Evolutionary conservation across 2,329 filamentous ascomycete species (phyloP), one percentile per base, ranked within the genome.

Genomic region (Epicoccum sorghinum): DNA sequence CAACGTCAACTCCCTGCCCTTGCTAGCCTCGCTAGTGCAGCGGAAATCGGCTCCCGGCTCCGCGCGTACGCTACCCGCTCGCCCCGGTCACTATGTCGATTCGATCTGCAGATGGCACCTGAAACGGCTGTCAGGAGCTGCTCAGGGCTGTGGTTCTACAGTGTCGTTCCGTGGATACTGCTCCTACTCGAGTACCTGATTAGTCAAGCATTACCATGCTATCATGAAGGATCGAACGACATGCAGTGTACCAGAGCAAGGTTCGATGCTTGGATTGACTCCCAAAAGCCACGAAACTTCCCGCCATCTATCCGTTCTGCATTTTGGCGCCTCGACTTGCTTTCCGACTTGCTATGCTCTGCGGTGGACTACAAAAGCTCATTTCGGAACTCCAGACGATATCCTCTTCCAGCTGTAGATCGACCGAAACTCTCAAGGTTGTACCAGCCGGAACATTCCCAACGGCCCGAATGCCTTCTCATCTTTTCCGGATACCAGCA

Each of bases 21-120:
- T 49, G 52, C 42, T 50, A 55, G 41, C 18, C 36, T 36, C 37
- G 30, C 41, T 55, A 50, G 52, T 32, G 46, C 29, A 22, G n/a
- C 46, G 52, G 52, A 14, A 40, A 27, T 18, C 36, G 23, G 14
- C 7, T 27, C 40, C 49, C 52, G 45, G 24, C 30, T 49, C 52
- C 52, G 52, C 52, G 36, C 41, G 12, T n/a, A 45, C 14, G 22
- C 36, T n/a, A 50, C 8, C 52, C 52, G 52, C 32, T 35, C 27
- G 50, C 46, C 52, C 52, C 52, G 40, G 49, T 32, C 37, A 46
- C 41, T 35, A 14, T 13, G 24, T 44, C 38, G 32, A 55, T 47
- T 24, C 12, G 24, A 47, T 18, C 33, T 40, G 33, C 41, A 45
- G 41, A 18, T 30, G 39, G 14, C 25, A 29, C 25, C 22, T 55